A percentile compares a stretch with the other conserved stretches of the same genome.
phyloP scores from a whole-genome alignment of 345 rosid genomes.

The Eutrema japonicum region DNA sequence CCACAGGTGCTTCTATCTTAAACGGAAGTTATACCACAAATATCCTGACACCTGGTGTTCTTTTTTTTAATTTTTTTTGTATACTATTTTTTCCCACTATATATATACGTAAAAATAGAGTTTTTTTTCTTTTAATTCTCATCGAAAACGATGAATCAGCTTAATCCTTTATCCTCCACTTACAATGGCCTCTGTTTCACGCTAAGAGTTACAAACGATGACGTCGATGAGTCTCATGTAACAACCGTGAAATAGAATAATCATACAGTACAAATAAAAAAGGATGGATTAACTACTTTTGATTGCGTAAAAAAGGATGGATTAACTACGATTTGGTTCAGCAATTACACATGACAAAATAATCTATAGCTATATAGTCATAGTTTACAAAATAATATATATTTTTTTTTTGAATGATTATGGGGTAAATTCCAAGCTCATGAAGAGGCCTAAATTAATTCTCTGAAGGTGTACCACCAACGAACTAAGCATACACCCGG shows the following conservation, averaged over 20 bases:
- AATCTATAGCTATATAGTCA: neutral
- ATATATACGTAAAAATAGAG: neutral
- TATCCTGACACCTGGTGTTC: neutral
- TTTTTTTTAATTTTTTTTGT: neutral
- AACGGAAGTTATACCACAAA: constrained; percentile 10
- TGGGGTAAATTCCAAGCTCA: too few species aligned
- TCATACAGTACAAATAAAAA: neutral
- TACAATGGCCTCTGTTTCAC: constrained; percentile 19
- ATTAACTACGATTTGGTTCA: neutral
- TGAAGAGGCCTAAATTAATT: too few species aligned
- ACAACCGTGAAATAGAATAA: neutral
- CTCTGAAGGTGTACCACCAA: too few species aligned
- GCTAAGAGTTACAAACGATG: neutral
- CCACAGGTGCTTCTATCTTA: neutral
- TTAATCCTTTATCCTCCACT: constrained; percentile 29
- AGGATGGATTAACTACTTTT: neutral
- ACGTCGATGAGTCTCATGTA: neutral
- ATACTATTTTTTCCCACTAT: neutral
- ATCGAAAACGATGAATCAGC: constrained; percentile 29
- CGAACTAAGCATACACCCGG: too few species aligned
- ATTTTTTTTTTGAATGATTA: too few species aligned
- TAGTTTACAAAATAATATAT: neutral
- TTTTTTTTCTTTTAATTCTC: neutral
- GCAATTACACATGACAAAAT: neutral
- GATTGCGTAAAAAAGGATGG: neutral